phyloP scores from a whole-genome alignment of 2,329 filamentous ascomycete species.

The Mycosphaerella sp. region DNA sequence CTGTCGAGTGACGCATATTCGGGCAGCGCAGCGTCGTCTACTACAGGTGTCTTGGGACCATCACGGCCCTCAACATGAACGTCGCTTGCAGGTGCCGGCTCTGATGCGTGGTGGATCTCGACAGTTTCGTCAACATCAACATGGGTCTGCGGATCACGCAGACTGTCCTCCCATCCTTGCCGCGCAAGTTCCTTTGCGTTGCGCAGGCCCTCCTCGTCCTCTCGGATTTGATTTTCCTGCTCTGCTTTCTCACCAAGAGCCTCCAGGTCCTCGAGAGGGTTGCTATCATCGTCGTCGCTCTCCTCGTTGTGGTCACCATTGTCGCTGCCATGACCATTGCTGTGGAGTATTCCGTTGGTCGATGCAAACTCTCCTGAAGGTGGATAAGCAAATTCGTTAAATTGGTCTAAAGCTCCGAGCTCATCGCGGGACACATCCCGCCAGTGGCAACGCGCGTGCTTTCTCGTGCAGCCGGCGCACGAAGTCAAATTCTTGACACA shows the following conservation, averaged over 20 bases:
- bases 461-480: slow-evolving; percentile 81
- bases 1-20: not conserved
- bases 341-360: slow-evolving; percentile 1
- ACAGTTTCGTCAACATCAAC: not conserved
- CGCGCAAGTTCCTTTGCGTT: slow-evolving; percentile 29
- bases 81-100: not conserved
- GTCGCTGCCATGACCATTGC: slow-evolving; percentile 23
- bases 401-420: slow-evolving; percentile 30
- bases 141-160: slow-evolving; percentile 5
- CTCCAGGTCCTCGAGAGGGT: slow-evolving; percentile 33
- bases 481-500: slow-evolving; percentile 82
- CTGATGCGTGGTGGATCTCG: not conserved
- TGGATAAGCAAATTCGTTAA: slow-evolving; percentile 24
- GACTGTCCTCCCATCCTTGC: slow-evolving; percentile 27
- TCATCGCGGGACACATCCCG: slow-evolving; percentile 73
- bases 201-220: slow-evolving; percentile 29
- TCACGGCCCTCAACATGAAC: not conserved
- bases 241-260: slow-evolving; percentile 32
- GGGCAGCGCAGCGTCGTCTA: not conserved
- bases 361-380: not conserved
- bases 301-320: slow-evolving; percentile 23
- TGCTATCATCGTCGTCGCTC: slow-evolving; percentile 32
- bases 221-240: slow-evolving; percentile 24
- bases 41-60: not conserved
- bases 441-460: slow-evolving; percentile 85